phyloP scores from a whole-genome alignment of 495 filamentous ascomycete genomes.

The Aspergillus taichungensis region DNA sequence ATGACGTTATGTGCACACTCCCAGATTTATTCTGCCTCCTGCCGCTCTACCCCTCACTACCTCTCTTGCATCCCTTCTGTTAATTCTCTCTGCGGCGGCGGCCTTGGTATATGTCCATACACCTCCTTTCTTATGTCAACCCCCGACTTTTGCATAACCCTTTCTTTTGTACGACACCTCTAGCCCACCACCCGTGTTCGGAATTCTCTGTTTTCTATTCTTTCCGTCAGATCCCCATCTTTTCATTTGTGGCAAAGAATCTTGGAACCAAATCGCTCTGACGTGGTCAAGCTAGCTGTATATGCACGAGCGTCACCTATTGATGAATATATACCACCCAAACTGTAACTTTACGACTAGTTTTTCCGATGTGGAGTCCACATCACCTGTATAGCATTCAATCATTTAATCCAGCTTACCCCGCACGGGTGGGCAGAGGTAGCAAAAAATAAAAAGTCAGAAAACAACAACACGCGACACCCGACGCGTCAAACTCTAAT shows the following conservation, averaged over 20 bases:
- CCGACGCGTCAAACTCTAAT: not conserved
- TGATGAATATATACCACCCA: too few species aligned
- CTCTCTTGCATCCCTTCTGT: not conserved
- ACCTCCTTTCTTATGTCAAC: conserved; percentile 11
- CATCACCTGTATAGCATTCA: too few species aligned
- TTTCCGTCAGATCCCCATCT: conserved; percentile 3
- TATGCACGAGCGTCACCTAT: too few species aligned
- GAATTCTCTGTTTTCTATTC: conserved; percentile 1
- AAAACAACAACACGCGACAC: conserved; percentile 1
- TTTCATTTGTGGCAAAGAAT: not conserved
- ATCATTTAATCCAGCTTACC: too few species aligned
- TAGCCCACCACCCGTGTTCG: not conserved
- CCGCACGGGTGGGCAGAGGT: too few species aligned
- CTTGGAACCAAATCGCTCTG: too few species aligned
- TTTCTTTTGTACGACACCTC: conserved; percentile 3
- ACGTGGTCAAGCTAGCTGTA: too few species aligned
- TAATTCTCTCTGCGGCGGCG: not conserved
- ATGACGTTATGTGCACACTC: conserved; percentile 28
- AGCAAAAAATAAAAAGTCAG: not conserved
- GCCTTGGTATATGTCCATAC: conserved; percentile 7
- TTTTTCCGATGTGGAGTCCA: too few species aligned
- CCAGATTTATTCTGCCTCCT: conserved; percentile 18
- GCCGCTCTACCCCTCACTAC: conserved; percentile 1
- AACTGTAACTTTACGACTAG: too few species aligned
- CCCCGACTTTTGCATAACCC: not conserved